A percentile compares a stretch with the other conserved stretches of the same genome.
Conservation (phyloP, 441 rosid species). For the Erodium moschatum region DNA sequence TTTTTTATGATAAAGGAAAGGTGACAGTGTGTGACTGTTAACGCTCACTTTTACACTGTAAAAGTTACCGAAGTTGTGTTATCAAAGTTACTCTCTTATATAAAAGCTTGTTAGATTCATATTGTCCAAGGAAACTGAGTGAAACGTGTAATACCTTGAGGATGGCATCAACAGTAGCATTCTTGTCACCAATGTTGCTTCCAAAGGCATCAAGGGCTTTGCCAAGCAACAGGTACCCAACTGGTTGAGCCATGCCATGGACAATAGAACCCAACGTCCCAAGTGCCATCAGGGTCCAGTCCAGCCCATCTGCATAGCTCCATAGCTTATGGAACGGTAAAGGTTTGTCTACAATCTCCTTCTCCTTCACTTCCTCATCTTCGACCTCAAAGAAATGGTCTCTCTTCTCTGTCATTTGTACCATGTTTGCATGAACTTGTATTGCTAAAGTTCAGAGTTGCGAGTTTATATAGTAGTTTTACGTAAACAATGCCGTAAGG, state of each 20-base stretch:
- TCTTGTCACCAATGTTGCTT: constrained; percentile 20
- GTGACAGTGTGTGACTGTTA: too few species aligned
- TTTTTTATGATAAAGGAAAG: too few species aligned
- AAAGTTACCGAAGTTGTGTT: too few species aligned
- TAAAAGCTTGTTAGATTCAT: too few species aligned
- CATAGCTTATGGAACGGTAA: constrained; percentile 40
- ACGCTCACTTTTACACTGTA: too few species aligned
- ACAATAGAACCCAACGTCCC: constrained; percentile 47
- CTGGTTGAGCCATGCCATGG: constrained; percentile 55
- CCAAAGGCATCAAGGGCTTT: constrained; percentile 58
- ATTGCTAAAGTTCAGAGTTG: not conserved
- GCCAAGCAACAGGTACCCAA: constrained; percentile 55
- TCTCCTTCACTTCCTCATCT: constrained; percentile 1
- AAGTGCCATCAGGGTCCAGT: constrained; percentile 47
- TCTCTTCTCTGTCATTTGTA: not conserved
- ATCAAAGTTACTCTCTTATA: too few species aligned
- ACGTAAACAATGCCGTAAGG: not conserved
- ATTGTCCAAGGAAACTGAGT: not conserved
- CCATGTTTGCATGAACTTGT: not conserved
- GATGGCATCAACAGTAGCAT: constrained; percentile 37
- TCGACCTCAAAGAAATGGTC: not conserved
- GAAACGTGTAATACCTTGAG: constrained; percentile 22
- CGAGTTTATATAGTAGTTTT: not conserved
- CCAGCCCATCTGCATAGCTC: constrained; percentile 42
- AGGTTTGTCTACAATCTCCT: constrained; percentile 1